phyloP scores from a whole-genome alignment of 306 rosid species.

The Trifolium pratense region DNA sequence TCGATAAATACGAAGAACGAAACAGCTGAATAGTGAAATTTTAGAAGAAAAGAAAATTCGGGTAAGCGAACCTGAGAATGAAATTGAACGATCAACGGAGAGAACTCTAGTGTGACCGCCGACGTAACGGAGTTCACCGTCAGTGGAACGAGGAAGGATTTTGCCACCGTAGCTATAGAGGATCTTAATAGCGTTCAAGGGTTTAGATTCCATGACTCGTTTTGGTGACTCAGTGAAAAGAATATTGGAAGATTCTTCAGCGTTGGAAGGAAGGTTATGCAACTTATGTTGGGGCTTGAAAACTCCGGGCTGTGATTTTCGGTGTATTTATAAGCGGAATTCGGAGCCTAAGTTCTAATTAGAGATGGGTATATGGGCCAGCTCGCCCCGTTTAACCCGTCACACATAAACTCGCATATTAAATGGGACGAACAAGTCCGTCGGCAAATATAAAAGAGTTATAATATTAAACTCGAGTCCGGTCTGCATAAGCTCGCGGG shows the following conservation, averaged over 20 bases:
- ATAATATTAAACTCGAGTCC: too few relatives aligned
- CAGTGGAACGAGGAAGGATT: slow-evolving; percentile 73
- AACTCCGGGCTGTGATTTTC: slow-evolving; percentile 50
- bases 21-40: neutral
- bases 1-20: neutral
- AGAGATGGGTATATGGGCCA: too few relatives aligned
- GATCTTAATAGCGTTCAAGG: slow-evolving; percentile 50
- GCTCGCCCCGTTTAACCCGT: too few relatives aligned
- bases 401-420: too few relatives aligned
- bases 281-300: slow-evolving; percentile 58
- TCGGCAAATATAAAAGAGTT: too few relatives aligned
- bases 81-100: slow-evolving; percentile 65
- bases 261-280: too few relatives aligned
- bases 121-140: slow-evolving; percentile 82
- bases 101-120: slow-evolving; percentile 90
- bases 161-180: slow-evolving; percentile 92
- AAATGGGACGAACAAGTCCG: too few relatives aligned
- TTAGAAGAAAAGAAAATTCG: neutral
- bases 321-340: slow-evolving; percentile 42
- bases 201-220: slow-evolving; percentile 50
- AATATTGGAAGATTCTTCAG: slow-evolving; percentile 31
- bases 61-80: slow-evolving; percentile 61
- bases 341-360: too few relatives aligned
- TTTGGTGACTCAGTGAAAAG: slow-evolving; percentile 16
- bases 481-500: too few relatives aligned